Conservation (phyloP, 2,329 filamentous ascomycete species). For the Scorias spongiosa region DNA sequence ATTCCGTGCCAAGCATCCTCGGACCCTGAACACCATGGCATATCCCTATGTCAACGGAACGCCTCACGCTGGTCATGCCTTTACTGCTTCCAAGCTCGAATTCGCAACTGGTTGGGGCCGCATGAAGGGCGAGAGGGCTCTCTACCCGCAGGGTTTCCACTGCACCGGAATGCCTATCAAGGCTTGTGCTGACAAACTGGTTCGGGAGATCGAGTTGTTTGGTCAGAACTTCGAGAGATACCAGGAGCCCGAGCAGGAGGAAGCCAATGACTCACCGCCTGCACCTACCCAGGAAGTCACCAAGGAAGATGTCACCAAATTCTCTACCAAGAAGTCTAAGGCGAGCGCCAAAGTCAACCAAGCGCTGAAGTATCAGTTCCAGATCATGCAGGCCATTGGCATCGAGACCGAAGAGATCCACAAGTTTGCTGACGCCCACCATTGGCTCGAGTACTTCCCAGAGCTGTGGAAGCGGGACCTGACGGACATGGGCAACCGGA, state of each 20-base stretch:
- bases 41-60: conserved; percentile 76
- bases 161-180: conserved; percentile 98
- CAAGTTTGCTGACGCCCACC: conserved; percentile 74
- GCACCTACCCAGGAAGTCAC: conserved; percentile 47
- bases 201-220: conserved; percentile 77
- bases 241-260: conserved; percentile 36
- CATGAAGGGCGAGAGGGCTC: conserved; percentile 74
- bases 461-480: conserved; percentile 67
- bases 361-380: conserved; percentile 90
- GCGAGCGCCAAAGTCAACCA: conserved; percentile 67
- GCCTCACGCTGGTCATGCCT: conserved; percentile 76
- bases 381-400: conserved; percentile 85
- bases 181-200: conserved; percentile 88
- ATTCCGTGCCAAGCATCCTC: conserved; percentile 66
- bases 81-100: conserved; percentile 85
- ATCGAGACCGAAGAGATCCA: conserved; percentile 82
- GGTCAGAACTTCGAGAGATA: conserved; percentile 67
- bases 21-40: conserved; percentile 74
- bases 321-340: conserved; percentile 85
- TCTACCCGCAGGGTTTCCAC: conserved; percentile 92
- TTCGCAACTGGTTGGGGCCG: conserved; percentile 75
- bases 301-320: conserved; percentile 80
- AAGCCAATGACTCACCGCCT: conserved; percentile 22
- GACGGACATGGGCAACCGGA: conserved; percentile 66
- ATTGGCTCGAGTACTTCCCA: conserved; percentile 90